Conservation (phyloP, 768 basidiomycete species). For the Neoboletus brunneissimus region DNA sequence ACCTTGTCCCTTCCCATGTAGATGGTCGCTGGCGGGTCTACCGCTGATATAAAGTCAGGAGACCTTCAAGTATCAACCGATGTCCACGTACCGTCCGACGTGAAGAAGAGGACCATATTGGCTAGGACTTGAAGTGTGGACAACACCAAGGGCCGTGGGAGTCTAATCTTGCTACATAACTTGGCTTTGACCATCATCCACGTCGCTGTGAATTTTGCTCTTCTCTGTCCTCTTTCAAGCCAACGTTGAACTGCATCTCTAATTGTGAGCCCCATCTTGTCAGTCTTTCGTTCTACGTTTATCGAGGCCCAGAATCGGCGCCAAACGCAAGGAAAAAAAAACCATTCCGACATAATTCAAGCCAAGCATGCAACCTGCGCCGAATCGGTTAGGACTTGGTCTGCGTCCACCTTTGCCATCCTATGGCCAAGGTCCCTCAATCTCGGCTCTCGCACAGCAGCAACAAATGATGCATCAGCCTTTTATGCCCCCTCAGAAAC, state of each 20-base stretch:
- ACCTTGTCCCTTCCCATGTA: slow-evolving; percentile 99
- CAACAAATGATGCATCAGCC: slow-evolving; percentile 61
- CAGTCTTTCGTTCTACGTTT: not conserved
- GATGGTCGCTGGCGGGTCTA: slow-evolving; percentile 62
- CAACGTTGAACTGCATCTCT: not conserved
- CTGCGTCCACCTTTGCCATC: slow-evolving; percentile 84
- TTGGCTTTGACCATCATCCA: slow-evolving; percentile 3
- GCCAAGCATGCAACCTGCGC: slow-evolving; percentile 56
- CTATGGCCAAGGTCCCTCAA: slow-evolving; percentile 89
- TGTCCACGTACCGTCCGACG: slow-evolving; percentile 42
- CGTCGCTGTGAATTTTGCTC: not conserved
- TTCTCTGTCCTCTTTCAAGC: not conserved
- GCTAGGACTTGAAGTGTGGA: not conserved
- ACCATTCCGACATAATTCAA: not conserved
- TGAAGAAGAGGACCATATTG: slow-evolving; percentile 62
- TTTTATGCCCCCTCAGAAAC: slow-evolving; percentile 69
- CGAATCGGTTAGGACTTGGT: slow-evolving; percentile 83
- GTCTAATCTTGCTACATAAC: not conserved
- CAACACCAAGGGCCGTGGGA: not conserved
- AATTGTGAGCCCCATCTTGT: slow-evolving; percentile 1
- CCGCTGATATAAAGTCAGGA: slow-evolving; percentile 37
- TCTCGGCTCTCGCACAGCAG: slow-evolving; percentile 86
- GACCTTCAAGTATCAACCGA: fast-evolving
- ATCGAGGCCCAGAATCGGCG: not conserved
- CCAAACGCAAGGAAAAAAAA: slow-evolving; percentile 3